These are phyloP conservation scores for Euphorbia schlechtendalii DNA, from an alignment of 441 rosid species.

Conservation along the genomic window DNA sequence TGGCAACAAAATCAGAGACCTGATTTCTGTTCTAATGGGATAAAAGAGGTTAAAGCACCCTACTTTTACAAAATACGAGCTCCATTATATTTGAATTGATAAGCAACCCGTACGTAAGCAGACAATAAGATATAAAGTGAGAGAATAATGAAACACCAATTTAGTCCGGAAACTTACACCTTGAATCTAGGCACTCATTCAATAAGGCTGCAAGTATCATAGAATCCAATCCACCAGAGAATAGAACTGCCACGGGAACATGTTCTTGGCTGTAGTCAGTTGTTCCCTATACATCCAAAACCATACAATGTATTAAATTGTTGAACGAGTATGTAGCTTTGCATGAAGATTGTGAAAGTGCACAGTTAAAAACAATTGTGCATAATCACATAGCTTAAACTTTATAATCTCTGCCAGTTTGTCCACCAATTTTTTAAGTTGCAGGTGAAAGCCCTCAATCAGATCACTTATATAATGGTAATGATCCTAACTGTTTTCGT, in stretches of 20 bases:
- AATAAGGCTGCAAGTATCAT: constrained; percentile 86
- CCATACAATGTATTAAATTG: constrained; percentile 12
- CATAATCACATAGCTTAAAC: neutral
- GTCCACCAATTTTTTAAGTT: neutral
- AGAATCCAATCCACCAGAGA: constrained; percentile 94
- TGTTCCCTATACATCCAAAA: constrained; percentile 32
- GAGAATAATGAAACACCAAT: neutral
- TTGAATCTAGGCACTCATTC: constrained; percentile 65
- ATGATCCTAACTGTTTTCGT: neutral
- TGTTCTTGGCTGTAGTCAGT: constrained; percentile 26
- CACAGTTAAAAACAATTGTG: neutral
- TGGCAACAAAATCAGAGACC: neutral
- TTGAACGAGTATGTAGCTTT: neutral
- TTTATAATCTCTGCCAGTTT: too few relatives aligned
- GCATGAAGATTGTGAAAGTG: neutral
- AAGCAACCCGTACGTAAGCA: neutral
- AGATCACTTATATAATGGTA: neutral
- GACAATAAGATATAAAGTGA: neutral
- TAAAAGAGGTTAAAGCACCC: constrained; percentile 1
- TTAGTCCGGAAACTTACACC: constrained; percentile 34
- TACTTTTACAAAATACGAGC: too few relatives aligned
- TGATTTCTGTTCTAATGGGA: neutral
- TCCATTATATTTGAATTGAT: neutral
- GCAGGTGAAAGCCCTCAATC: neutral
- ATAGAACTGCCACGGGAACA: constrained; percentile 77